Evolutionary conservation across 768 basidiomycete species (phyloP), one percentile per base, ranked within the genome.

Genomic region (Lentinula guzmanii): DNA sequence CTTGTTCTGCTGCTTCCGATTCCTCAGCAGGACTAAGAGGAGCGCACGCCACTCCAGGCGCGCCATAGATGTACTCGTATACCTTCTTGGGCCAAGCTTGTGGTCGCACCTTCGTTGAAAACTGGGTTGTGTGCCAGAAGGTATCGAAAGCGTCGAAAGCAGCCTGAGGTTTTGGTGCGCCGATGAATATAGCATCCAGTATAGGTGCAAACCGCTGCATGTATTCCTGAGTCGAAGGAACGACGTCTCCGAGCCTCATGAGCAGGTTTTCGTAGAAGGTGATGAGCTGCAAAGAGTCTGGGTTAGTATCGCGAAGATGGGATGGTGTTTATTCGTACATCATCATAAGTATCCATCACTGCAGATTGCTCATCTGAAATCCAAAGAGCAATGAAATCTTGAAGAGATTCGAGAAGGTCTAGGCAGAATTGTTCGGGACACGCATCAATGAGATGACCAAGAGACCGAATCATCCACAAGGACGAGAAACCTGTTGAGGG

Each of bases 261-360:
- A 90, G 67, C 39, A 80, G 71, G 11, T 80, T 83, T 67, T 89
- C 79, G 65, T 91, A 93, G 55, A 91, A 67, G 0, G 84, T 79
- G 13, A 88, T 68, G 61, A 89, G 78, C 86, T 89, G 62, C 34
- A n/a, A 54, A 42, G 33, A 55, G 33, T 42, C n/a, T 52, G 33
- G 34, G 42, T 16, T 15, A 51, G 46, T 34, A 24, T 85, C 69
- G 89, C 86, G 63, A 34, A 4, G 11, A 48, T 28, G 31, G 8
- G 16, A 46, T 37, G 11, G 39, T 16, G 83, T 72, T 21, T 15
- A 41, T 42, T 11, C 55, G 4, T 56, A 56, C 55, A 41, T 56
- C 55, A 61, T 90, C 82, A 55, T 88, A 85, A 28, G 81, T 79
- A 34, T 74, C 74, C 11, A 75, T 74, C 71, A 87, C 82, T 7